Base-by-base conservation (phyloP, 257 asterid genomes). In the Nicotiana tomentosiformis region DNA sequence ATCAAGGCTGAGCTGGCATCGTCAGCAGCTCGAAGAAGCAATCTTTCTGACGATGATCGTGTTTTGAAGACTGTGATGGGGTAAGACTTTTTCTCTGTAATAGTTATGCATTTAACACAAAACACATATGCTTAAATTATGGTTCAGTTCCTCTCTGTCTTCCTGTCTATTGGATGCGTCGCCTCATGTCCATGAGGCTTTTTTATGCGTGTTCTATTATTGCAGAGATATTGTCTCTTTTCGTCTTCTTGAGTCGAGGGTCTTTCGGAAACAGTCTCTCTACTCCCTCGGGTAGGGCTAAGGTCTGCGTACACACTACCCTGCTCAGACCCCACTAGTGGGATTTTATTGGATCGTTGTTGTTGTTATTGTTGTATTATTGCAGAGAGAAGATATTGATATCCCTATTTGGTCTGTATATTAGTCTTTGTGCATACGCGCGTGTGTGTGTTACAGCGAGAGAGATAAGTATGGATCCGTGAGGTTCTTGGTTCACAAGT, bases 31-130 rank as follows among this genome's bases (percentile, higher is more conserved):
- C 87, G 91, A 68, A 93, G 92, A 87, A 95, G 95, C 39, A 88
- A 64, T 86, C 92, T 93, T 64, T 95, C 99, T 53, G 98, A 95
- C 16, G 84, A 91, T 58, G 96, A 91, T 3, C 93, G 93, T 79
- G 97, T 94, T 81, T 83, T 91, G 88, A 95, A 95, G 88, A 87
- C 97, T 60, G 97, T 94, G 80, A 91, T 92, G 88, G 99, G 99
- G 99, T 91, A 92, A 84, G 0, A 5, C 30, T 35, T 49, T 12
- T 23, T 23, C 32, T 43, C 32, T 55, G 80, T 79, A 51, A 70
- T 61, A 57, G 15, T 56, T 60, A 8, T 33, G 49, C 23, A 15
- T 23, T n/a, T 32, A 23, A 62, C 23, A 16, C 29, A 20, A 49
- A n/a, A 10, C 12, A 37, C 56, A 69, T 37, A 69, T 37, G 23